Base-by-base conservation (phyloP, 108 stramenopile species). In the Skeletonema tropicum region DNA sequence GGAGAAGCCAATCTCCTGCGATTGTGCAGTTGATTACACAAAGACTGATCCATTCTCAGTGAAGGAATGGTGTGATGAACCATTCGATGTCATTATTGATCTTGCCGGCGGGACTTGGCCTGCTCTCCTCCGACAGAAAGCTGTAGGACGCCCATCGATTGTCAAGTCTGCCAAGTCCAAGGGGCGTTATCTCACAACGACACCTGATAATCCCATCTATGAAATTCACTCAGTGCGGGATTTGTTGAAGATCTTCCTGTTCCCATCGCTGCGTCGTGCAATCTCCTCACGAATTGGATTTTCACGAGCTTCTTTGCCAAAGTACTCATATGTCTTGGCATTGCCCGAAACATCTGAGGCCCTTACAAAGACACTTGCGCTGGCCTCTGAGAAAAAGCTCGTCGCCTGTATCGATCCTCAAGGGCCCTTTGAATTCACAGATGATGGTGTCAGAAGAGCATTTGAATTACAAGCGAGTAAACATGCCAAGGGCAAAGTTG, bases 71-170 rank as follows among this genome's bases (percentile, higher is more conserved):
- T 60, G 83, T 60, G 68, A 70, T 6, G 63, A 89, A 9, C 86
- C 80, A 68, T 93, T 93, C 68, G 92, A 93, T 66, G 75, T 77
- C 13, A 57, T 93, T 23, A 46, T 93, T 38, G 92, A 93, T 76
- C 73, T 89, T 6, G 86, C 86, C 3, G 82, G 87, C 25, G 88
- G 88, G 25, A 68, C 78, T 3, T 89, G 89, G 89, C 77, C 76
- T 23, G 66, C 60, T 9, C 66, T 88, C 19, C 31, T 75, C 11
- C 31, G 75, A 32, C 57, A 77, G 11, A 23, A 29, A 49, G 3
- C n/a, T 64, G 15, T 59, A 61, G 12, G 49, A 57, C 2, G 48
- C 42, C 48, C 38, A 19, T 64, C 70, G 6, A 88, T 88, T 65
- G 86, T 88, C 68, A 90, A 85, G 60, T 64, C 84, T 60, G 82